Evolutionary conservation across 768 basidiomycete genomes (phyloP).

Genomic region (Lentinula raphanica): DNA sequence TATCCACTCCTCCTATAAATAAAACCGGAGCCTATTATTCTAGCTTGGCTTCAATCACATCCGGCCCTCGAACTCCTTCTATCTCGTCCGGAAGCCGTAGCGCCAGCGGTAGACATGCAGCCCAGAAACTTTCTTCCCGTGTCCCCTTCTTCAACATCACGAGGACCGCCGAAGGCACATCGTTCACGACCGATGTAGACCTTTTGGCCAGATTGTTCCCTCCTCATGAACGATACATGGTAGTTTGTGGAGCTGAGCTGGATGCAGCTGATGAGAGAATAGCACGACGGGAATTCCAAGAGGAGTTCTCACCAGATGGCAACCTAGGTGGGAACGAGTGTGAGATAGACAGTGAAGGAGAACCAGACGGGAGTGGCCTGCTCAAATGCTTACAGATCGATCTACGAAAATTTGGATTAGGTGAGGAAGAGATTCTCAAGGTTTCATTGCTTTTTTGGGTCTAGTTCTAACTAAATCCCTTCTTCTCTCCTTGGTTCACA

Average conservation of each 20-base stretch:
- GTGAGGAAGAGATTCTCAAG: slow-evolving; percentile 31
- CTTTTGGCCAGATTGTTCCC: slow-evolving; percentile 69
- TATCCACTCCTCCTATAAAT: slow-evolving; percentile 10
- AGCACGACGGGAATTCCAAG: slow-evolving; percentile 8
- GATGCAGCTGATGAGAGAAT: slow-evolving; percentile 46
- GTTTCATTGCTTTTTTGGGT: no score
- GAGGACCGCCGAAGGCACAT: slow-evolving; percentile 70
- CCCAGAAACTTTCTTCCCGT: slow-evolving; percentile 4
- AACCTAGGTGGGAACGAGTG: not conserved
- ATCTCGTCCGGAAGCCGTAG: slow-evolving; percentile 1
- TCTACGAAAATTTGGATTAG: slow-evolving; percentile 64
- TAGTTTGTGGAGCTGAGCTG: slow-evolving; percentile 67
- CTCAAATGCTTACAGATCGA: slow-evolving; percentile 75
- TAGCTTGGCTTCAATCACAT: not conserved
- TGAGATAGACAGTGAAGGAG: slow-evolving; percentile 21
- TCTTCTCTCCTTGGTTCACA: no score
- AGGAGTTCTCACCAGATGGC: not conserved
- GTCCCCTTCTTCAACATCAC: slow-evolving; percentile 82
- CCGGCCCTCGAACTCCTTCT: not conserved
- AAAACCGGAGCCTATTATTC: not conserved
- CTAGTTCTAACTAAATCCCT: no score
- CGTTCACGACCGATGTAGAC: slow-evolving; percentile 65
- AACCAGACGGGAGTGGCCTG: slow-evolving; percentile 29
- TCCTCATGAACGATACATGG: slow-evolving; percentile 64
- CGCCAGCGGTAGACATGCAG: not conserved